These are phyloP conservation scores for Yarrowia sp. DNA, from an alignment of 805 yeast species.

Conservation along the genomic window DNA sequence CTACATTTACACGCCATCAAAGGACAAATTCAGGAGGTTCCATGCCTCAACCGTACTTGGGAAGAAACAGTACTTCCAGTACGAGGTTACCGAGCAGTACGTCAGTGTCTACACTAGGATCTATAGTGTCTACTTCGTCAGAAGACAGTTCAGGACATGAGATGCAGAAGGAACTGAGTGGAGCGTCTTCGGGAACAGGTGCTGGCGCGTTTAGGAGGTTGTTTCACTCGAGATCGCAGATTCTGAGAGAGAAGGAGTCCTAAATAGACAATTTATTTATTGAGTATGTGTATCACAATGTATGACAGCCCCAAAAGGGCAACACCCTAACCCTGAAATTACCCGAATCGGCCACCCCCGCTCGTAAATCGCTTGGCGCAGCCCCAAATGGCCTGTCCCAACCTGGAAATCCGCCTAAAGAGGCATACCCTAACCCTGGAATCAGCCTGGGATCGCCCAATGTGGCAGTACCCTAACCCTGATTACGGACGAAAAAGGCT, in stretches of 20 bases:
- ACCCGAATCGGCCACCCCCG: too few species aligned
- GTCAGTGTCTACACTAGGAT: neutral
- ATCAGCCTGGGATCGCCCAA: too few species aligned
- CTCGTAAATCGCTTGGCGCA: too few species aligned
- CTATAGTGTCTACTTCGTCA: conserved; percentile 1
- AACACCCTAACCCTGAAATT: too few species aligned
- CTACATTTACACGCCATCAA: conserved; percentile 10
- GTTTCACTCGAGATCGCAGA: conserved; percentile 17
- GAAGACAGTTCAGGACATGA: conserved; percentile 8
- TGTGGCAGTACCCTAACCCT: too few species aligned
- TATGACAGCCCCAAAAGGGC: too few species aligned
- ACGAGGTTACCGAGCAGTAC: conserved; percentile 3
- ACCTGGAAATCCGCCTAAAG: too few species aligned
- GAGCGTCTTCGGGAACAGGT: neutral
- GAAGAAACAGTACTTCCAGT: neutral
- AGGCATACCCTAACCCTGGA: too few species aligned
- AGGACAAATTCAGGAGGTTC: conserved; percentile 4
- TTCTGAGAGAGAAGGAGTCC: neutral
- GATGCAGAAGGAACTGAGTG: conserved; percentile 4
- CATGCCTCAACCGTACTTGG: conserved; percentile 9
- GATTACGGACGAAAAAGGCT: too few species aligned
- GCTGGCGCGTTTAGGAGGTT: conserved; percentile 1
- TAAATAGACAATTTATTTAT: conserved; percentile 4
- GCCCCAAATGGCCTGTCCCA: too few species aligned
- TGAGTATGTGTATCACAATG: too few species aligned